Percentiles rank a stretch among this genome's conserved stretches.
These are phyloP conservation scores for Scutellaria minor DNA, from an alignment of 257 asterid genomes.

Conservation along the genomic window DNA sequence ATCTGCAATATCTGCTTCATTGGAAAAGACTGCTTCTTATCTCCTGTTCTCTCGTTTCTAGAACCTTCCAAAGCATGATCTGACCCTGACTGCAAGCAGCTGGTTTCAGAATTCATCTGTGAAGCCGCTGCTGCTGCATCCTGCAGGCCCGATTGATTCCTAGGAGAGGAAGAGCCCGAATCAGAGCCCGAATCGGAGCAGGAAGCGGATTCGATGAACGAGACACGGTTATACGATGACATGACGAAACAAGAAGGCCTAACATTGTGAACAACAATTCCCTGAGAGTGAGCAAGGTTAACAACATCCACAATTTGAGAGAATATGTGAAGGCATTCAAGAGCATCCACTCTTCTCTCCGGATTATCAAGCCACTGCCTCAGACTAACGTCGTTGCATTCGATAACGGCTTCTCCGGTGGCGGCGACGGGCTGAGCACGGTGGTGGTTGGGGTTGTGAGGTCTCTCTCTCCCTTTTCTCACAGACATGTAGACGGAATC, in stretches of 20 bases:
- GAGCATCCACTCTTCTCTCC: slow-evolving; percentile 73
- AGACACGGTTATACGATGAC: slow-evolving; percentile 78
- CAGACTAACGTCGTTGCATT: slow-evolving; percentile 66
- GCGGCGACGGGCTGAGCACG: slow-evolving; percentile 37
- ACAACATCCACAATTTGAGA: slow-evolving; percentile 85
- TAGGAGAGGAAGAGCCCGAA: slow-evolving; percentile 51
- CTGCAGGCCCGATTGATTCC: too few relatives aligned
- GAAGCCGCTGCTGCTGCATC: slow-evolving; percentile 40
- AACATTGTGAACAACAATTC: slow-evolving; percentile 77
- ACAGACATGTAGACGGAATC: slow-evolving; percentile 56
- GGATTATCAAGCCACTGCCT: slow-evolving; percentile 94
- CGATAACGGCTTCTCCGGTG: slow-evolving; percentile 35
- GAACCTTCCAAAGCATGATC: slow-evolving; percentile 43
- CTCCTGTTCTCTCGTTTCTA: slow-evolving; percentile 48
- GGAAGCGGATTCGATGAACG: slow-evolving; percentile 87
- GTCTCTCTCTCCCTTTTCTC: slow-evolving; percentile 59
- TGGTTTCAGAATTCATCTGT: slow-evolving; percentile 47
- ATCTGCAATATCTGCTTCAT: slow-evolving; percentile 80
- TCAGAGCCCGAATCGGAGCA: slow-evolving; percentile 82
- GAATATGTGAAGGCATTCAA: slow-evolving; percentile 88
- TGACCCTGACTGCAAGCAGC: slow-evolving; percentile 50
- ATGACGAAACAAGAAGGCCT: slow-evolving; percentile 91
- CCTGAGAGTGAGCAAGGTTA: slow-evolving; percentile 81
- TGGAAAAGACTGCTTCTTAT: slow-evolving; percentile 68
- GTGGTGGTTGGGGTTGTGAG: not conserved